Evolutionary conservation across 345 rosid species (phyloP).

Genomic region (Dimocarpus longan): DNA sequence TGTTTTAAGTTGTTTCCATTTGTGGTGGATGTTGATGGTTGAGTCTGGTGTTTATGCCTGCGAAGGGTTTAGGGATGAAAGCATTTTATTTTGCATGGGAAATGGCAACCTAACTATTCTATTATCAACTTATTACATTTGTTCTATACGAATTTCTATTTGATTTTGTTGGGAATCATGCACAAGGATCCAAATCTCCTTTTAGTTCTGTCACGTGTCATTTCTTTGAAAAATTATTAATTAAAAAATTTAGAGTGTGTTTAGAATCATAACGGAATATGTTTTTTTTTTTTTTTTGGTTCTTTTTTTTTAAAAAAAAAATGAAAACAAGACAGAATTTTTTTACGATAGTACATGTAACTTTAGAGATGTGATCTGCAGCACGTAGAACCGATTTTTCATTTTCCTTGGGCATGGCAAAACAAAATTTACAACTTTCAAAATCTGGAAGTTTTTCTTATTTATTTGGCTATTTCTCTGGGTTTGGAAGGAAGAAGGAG

Average conservation of each 20-base stretch:
- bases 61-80: neutral
- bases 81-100: neutral
- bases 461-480: neutral
- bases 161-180: neutral
- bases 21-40: neutral
- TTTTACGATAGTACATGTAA: neutral
- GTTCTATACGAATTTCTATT: neutral
- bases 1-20: neutral
- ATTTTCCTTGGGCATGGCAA: neutral
- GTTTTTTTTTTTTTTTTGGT: neutral
- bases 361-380: neutral
- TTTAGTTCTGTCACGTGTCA: neutral
- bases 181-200: neutral
- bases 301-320: no score
- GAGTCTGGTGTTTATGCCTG: neutral
- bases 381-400: neutral
- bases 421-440: neutral
- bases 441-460: neutral
- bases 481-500: neutral
- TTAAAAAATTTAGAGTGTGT: neutral
- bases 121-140: neutral
- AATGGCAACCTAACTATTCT: neutral
- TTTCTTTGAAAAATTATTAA: neutral
- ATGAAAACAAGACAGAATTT: neutral
- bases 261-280: neutral